Percentiles rank a stretch among this genome's conserved stretches.
phyloP scores from a whole-genome alignment of 1,139 yeast genomes.

The Debaryomyces nepalensis region DNA sequence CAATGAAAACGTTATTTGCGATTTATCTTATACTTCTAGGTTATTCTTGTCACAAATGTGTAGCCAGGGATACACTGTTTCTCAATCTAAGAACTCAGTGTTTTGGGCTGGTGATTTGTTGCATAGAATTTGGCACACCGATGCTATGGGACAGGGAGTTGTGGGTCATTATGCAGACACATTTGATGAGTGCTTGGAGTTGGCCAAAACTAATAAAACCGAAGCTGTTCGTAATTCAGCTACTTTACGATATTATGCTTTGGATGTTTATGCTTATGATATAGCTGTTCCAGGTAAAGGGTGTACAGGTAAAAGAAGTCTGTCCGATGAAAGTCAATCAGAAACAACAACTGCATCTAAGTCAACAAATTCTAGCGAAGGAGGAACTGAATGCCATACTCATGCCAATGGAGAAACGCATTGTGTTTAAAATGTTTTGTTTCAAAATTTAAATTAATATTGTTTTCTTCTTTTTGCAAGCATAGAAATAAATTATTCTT shows the following conservation, averaged over 20 bases:
- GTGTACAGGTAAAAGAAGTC: slow-evolving; percentile 20
- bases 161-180: slow-evolving; percentile 28
- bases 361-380: neutral
- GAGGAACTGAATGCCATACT: slow-evolving; percentile 24
- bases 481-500: too few species aligned
- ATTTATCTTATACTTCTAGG: slow-evolving; percentile 24
- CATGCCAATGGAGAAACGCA: slow-evolving; percentile 26
- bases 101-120: slow-evolving; percentile 26
- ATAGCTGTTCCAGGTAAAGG: slow-evolving; percentile 27
- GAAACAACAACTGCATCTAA: slow-evolving; percentile 11
- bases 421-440: slow-evolving; percentile 22
- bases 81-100: slow-evolving; percentile 17
- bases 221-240: slow-evolving; percentile 24
- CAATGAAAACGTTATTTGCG: slow-evolving; percentile 33
- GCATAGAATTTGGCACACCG: slow-evolving; percentile 32
- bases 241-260: slow-evolving; percentile 24
- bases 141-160: slow-evolving; percentile 21
- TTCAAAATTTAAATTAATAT: too few species aligned
- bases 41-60: slow-evolving; percentile 25
- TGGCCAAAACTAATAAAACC: slow-evolving; percentile 19
- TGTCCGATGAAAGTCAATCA: slow-evolving; percentile 9
- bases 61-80: slow-evolving; percentile 26
- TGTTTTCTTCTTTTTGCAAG: too few species aligned
- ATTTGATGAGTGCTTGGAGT: slow-evolving; percentile 27
- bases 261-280: slow-evolving; percentile 29